Conservation (phyloP, 768 basidiomycete species). For the Leccinellum albellum region DNA sequence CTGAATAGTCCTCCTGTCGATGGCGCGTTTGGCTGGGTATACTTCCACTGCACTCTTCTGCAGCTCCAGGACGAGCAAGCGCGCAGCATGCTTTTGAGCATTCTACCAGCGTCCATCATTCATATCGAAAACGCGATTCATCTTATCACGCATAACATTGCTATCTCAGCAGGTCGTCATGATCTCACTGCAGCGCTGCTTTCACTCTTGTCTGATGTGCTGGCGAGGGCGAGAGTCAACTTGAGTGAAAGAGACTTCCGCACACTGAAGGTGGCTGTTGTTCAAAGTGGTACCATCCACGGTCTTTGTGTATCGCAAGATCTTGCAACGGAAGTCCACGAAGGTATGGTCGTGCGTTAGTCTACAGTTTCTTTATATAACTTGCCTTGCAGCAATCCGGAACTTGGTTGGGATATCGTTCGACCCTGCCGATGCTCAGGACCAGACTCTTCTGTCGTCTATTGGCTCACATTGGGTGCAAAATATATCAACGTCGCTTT, state of each 20-base stretch:
- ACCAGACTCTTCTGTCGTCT: slow-evolving; percentile 39
- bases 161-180: slow-evolving; percentile 15
- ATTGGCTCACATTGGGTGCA: slow-evolving; percentile 44
- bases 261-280: slow-evolving; percentile 42
- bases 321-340: slow-evolving; percentile 23
- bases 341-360: slow-evolving; percentile 30
- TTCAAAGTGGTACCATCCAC: slow-evolving; percentile 32
- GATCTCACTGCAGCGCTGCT: slow-evolving; percentile 33
- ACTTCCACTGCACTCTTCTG: slow-evolving; percentile 31
- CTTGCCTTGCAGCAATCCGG: slow-evolving; percentile 36
- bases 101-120: slow-evolving; percentile 15
- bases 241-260: slow-evolving; percentile 32
- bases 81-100: slow-evolving; percentile 33
- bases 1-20: slow-evolving; percentile 11
- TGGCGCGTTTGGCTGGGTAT: slow-evolving; percentile 43
- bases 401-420: slow-evolving; percentile 40
- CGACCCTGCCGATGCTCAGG: slow-evolving; percentile 31
- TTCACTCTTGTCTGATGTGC: slow-evolving; percentile 37
- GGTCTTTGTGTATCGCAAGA: slow-evolving; percentile 31
- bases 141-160: slow-evolving; percentile 37
- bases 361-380: background rate
- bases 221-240: slow-evolving; percentile 24
- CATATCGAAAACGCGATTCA: slow-evolving; percentile 36
- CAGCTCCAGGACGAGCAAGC: slow-evolving; percentile 18
- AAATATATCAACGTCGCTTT: slow-evolving; percentile 11